Conservation (phyloP, 2,329 filamentous ascomycete genomes). For the Aureobasidium sp. region DNA sequence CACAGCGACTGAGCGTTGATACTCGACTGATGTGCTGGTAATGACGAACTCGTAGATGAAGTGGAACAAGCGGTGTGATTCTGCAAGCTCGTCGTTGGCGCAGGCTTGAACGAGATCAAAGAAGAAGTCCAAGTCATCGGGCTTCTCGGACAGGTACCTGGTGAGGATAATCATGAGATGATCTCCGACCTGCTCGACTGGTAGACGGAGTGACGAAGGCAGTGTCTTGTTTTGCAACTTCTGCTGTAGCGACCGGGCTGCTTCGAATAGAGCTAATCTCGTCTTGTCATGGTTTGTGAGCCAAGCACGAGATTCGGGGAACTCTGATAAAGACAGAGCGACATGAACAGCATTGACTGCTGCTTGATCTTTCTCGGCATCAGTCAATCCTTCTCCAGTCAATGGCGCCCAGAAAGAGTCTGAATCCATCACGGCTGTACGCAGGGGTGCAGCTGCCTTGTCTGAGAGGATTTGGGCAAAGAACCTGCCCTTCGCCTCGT, state of each 20-base stretch:
- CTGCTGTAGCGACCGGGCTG: constrained; percentile 71
- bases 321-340: constrained; percentile 68
- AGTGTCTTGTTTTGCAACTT: constrained; percentile 64
- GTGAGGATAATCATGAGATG: constrained; percentile 82
- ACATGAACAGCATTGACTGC: constrained; percentile 84
- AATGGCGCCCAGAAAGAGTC: constrained; percentile 62
- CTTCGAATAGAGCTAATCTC: constrained; percentile 52
- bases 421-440: constrained; percentile 67
- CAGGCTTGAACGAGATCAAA: constrained; percentile 79
- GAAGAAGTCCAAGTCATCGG: constrained; percentile 61
- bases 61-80: constrained; percentile 64
- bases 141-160: constrained; percentile 66
- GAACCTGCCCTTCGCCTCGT: constrained; percentile 82
- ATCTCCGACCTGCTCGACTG: constrained; percentile 82
- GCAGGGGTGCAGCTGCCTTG: constrained; percentile 63
- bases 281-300: constrained; percentile 48
- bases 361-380: constrained; percentile 64
- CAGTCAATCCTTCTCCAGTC: constrained; percentile 50
- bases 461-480: constrained; percentile 80
- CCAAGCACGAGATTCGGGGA: constrained; percentile 60
- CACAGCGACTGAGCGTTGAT: constrained; percentile 73
- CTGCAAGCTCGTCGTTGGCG: constrained; percentile 73
- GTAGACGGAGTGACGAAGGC: constrained; percentile 65
- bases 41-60: constrained; percentile 86
- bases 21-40: constrained; percentile 74